phyloP scores from a whole-genome alignment of 805 yeast genomes.

The Wickerhamiella azymoides region DNA sequence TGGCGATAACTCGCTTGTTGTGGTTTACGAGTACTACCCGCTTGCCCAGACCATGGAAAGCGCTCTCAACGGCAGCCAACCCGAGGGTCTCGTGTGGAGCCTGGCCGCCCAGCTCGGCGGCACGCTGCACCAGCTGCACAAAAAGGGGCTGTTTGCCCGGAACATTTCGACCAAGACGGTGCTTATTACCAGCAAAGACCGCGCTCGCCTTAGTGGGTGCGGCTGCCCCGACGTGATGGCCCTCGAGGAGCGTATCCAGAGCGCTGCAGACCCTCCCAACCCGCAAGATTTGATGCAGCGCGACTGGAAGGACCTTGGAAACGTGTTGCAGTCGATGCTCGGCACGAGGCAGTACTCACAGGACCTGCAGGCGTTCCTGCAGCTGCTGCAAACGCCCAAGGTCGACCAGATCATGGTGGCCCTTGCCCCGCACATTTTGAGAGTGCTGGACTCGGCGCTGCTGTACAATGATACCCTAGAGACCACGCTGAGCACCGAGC shows the following conservation, averaged over 20 bases:
- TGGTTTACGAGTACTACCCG: conserved; percentile 80
- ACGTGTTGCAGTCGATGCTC: conserved; percentile 43
- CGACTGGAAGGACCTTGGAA: conserved; percentile 45
- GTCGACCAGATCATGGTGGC: conserved; percentile 10
- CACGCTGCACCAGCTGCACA: conserved; percentile 57
- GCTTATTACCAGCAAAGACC: conserved; percentile 54
- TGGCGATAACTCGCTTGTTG: conserved; percentile 60
- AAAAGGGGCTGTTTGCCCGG: conserved; percentile 48
- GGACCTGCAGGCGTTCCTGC: conserved; percentile 16
- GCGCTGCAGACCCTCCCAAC: not conserved
- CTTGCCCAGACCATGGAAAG: conserved; percentile 57
- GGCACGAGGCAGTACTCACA: conserved; percentile 13
- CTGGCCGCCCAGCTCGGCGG: conserved; percentile 61
- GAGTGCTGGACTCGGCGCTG: conserved; percentile 17
- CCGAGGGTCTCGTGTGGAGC: conserved; percentile 59
- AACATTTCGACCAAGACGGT: conserved; percentile 50
- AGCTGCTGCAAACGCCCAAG: conserved; percentile 12
- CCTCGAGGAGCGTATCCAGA: conserved; percentile 20
- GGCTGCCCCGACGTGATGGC: conserved; percentile 56
- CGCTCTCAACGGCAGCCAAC: conserved; percentile 39
- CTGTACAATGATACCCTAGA: conserved; percentile 23
- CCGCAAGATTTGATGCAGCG: conserved; percentile 11
- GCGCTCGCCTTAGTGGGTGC: conserved; percentile 57
- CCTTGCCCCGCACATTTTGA: conserved; percentile 19
- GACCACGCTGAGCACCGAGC: conserved; percentile 41